Evolutionary conservation across 345 rosid genomes (phyloP).

Genomic region (Salix koriyanagi): DNA sequence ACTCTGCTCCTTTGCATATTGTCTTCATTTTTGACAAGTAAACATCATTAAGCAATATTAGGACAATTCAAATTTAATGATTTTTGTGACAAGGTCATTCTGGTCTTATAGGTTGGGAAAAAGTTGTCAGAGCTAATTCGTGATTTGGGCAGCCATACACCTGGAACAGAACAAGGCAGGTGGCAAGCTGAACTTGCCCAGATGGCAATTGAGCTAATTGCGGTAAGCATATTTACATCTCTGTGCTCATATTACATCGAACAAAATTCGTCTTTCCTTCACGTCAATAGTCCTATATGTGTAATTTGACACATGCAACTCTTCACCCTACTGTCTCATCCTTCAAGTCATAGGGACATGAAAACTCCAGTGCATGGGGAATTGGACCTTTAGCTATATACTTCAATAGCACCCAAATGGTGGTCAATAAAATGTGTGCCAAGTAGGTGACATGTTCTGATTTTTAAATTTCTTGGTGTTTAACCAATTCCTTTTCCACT

Average conservation of each 20-base stretch:
- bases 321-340: neutral
- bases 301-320: neutral
- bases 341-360: too few relatives aligned
- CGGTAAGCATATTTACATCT: conserved; percentile 42
- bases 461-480: too few relatives aligned
- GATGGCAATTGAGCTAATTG: conserved; percentile 92
- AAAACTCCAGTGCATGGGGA: neutral
- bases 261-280: neutral
- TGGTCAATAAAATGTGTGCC: too few relatives aligned
- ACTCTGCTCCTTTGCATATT: neutral
- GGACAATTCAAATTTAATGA: neutral
- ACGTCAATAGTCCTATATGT: neutral
- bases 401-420: too few relatives aligned
- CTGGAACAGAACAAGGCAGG: conserved; percentile 80
- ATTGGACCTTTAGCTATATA: too few relatives aligned
- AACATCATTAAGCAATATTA: neutral
- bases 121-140: conserved; percentile 93
- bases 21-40: neutral
- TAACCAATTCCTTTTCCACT: too few relatives aligned
- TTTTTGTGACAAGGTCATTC: neutral
- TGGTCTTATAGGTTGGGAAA: conserved; percentile 72
- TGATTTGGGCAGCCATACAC: conserved; percentile 73
- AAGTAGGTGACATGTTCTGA: too few relatives aligned
- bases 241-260: neutral
- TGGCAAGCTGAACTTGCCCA: conserved; percentile 97